Evolutionary conservation across 768 basidiomycete genomes (phyloP).

Genomic region (Cystobasidium onofrii): DNA sequence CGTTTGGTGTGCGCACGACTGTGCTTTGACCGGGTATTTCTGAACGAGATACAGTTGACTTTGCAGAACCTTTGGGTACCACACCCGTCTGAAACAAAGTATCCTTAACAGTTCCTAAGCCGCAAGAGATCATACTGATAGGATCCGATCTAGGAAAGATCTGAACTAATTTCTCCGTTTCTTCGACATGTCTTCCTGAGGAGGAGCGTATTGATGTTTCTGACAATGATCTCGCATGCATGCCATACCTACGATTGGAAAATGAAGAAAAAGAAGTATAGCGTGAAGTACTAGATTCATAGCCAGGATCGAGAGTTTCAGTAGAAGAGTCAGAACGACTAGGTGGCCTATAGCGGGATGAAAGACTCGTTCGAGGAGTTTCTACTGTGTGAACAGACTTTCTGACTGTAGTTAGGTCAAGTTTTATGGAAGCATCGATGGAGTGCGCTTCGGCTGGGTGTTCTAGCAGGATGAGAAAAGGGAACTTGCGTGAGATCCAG

Average conservation of each 20-base stretch:
- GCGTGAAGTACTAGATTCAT: background rate
- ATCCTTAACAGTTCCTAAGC: slow-evolving; percentile 6
- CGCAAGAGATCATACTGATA: background rate
- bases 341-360: background rate
- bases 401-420: slow-evolving; percentile 10
- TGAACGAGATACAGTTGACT: background rate
- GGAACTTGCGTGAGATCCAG: background rate
- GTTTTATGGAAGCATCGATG: background rate
- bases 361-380: background rate
- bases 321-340: background rate
- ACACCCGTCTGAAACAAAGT: slow-evolving; percentile 3
- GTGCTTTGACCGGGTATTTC: background rate
- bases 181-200: background rate
- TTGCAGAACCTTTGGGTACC: background rate
- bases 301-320: background rate
- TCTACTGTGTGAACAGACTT: background rate
- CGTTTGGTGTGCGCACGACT: background rate
- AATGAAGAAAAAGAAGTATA: background rate
- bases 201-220: background rate
- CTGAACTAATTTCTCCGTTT: background rate
- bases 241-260: background rate
- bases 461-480: slow-evolving; percentile 21
- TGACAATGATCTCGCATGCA: background rate
- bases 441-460: background rate
- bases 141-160: slow-evolving; percentile 16